Base-by-base conservation (phyloP, 345 rosid genomes). In the Populus euphratica region DNA sequence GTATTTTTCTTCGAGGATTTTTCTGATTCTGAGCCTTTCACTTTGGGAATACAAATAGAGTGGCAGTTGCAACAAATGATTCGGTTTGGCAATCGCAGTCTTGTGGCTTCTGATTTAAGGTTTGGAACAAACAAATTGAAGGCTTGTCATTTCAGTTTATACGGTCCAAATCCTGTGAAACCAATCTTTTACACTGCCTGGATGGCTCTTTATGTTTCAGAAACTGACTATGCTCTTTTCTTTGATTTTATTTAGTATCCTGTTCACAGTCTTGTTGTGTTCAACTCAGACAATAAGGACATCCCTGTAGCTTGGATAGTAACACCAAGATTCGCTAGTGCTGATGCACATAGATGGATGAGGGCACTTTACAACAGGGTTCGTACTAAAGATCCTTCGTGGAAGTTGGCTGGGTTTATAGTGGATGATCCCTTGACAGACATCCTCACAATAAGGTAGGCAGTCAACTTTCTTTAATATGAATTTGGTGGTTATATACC, bases 21-120 rank as follows among this genome's bases (percentile, higher is more conserved):
- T 83, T 89, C 96, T 79, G 91, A 92, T 49, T 83, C 90, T n/a
- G 91, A 77, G 44, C 94, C 98, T 68, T 93, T 93, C 78, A 78
- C 84, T 36, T 85, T 93, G 87, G 98, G 99, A 54, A 88, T 96
- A 59, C 99, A 96, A 77, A 93, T 96, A 21, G 98, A 96, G 83
- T 96, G 98, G 99, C 99, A 96, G 83, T 83, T 96, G 88, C 99
- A 93, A 78, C 99, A 96, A 84, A 87, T 96, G 98, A 92, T 93
- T 81, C 93, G 90, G 54, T 93, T 90, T 88, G 99, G 99, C 29
- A 93, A 93, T 80, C 79, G 86, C 77, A 84, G 96, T 85, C 89
- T 96, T 65, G 23, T 96, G 84, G 98, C 93, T 76, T 93, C 96
- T 74, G 96, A 91, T 82, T 93, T 97, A 73, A 91, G 89, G 82